phyloP scores from a whole-genome alignment of 208 protist species.

The Crithidia bombi region DNA sequence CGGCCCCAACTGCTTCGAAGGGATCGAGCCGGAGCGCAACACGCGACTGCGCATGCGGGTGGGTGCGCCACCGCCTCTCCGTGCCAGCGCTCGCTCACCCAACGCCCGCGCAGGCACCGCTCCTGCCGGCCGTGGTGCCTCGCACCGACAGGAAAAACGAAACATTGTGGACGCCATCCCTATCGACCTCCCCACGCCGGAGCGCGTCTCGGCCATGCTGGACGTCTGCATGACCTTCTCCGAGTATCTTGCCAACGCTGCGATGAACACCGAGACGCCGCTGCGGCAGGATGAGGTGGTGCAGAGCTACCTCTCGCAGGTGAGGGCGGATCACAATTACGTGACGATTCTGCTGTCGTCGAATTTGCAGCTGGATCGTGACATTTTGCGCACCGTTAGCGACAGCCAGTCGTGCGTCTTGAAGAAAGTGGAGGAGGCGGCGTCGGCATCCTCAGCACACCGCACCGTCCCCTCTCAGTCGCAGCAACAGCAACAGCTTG shows the following conservation, averaged over 20 bases:
- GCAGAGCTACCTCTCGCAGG: constrained; percentile 49
- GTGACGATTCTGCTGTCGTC: constrained; percentile 68
- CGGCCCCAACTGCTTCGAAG: constrained; percentile 78
- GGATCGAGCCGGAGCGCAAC: constrained; percentile 59
- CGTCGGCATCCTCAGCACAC: neutral
- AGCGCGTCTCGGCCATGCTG: constrained; percentile 71
- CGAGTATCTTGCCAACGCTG: constrained; percentile 78
- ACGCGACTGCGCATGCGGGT: constrained; percentile 30
- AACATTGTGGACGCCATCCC: constrained; percentile 65
- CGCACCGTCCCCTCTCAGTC: neutral
- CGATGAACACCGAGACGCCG: constrained; percentile 36
- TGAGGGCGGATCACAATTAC: constrained; percentile 60
- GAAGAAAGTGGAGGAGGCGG: constrained; percentile 28
- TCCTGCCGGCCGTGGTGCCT: neutral
- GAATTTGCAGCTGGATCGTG: constrained; percentile 59
- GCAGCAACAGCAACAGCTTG: neutral
- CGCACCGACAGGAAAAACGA: constrained; percentile 18
- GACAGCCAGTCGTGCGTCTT: constrained; percentile 69
- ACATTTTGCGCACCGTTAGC: constrained; percentile 53
- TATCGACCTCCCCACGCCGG: constrained; percentile 64
- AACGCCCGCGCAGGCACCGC: neutral
- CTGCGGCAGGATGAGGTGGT: constrained; percentile 67
- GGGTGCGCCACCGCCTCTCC: neutral
- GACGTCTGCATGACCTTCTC: constrained; percentile 77
- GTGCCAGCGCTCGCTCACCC: neutral